These are phyloP conservation scores for Crataegus laevigata DNA, from an alignment of 306 rosid genomes.

Conservation along the genomic window DNA sequence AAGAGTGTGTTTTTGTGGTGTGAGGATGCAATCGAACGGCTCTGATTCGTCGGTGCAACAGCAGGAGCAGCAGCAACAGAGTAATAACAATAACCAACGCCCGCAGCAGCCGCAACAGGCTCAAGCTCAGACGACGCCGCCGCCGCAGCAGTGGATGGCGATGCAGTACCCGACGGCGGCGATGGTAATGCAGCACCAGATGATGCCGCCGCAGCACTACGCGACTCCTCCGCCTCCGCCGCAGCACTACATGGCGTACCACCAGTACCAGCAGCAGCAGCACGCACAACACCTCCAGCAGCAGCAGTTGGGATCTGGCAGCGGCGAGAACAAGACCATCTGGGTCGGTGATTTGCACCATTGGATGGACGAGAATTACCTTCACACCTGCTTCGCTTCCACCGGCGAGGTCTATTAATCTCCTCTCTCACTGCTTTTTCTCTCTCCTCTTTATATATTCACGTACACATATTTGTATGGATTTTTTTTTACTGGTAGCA, in stretches of 20 bases:
- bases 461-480: background rate
- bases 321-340: conserved; percentile 66
- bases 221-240: conserved; percentile 40
- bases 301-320: conserved; percentile 53
- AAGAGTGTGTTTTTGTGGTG: background rate
- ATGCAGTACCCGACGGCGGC: conserved; percentile 85
- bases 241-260: conserved; percentile 64
- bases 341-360: conserved; percentile 94
- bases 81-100: conserved; percentile 26
- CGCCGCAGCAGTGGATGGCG: conserved; percentile 57
- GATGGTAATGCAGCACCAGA: conserved; percentile 93
- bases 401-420: conserved; percentile 39
- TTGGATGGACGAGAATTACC: conserved; percentile 94
- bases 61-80: conserved; percentile 15
- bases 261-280: conserved; percentile 55
- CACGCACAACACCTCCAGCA: conserved; percentile 31
- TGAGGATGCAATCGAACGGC: conserved; percentile 69
- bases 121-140: conserved; percentile 14
- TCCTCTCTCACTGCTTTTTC: background rate
- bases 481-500: background rate
- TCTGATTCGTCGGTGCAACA: conserved; percentile 63
- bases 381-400: conserved; percentile 75
- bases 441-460: background rate
- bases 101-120: conserved; percentile 16
- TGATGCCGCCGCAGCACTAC: conserved; percentile 82